Percentiles rank a stretch among this genome's conserved stretches.
Evolutionary conservation across 495 filamentous ascomycete genomes (phyloP).

Genomic region (Daldinia grandis): DNA sequence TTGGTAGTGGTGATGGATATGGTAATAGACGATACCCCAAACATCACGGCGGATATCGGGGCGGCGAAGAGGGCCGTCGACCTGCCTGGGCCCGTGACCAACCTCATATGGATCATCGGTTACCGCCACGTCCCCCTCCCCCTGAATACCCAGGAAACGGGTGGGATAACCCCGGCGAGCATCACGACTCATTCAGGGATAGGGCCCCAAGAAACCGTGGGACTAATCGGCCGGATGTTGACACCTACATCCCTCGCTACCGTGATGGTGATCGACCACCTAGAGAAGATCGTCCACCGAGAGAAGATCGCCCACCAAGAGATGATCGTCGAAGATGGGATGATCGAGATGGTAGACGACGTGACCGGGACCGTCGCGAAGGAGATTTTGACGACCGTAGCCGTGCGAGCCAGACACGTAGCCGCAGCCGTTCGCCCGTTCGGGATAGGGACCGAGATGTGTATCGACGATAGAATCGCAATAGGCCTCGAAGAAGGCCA

Average conservation of each 20-base stretch:
- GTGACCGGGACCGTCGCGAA: constrained; percentile 50
- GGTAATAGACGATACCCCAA: constrained; percentile 53
- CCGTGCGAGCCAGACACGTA: constrained; percentile 57
- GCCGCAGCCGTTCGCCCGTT: constrained; percentile 59
- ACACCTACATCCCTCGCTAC: constrained; percentile 71
- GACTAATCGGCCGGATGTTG: constrained; percentile 55
- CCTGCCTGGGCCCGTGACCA: constrained; percentile 53
- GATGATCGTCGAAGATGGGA: constrained; percentile 59
- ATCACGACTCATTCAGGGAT: constrained; percentile 49
- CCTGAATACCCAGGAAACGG: constrained; percentile 50
- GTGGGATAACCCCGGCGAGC: constrained; percentile 50
- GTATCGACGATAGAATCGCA: constrained; percentile 52
- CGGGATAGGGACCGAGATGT: constrained; percentile 55
- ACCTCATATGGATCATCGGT: constrained; percentile 54
- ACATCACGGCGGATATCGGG: constrained; percentile 46
- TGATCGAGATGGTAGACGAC: constrained; percentile 51
- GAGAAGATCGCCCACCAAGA: constrained; percentile 46
- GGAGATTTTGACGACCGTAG: constrained; percentile 59
- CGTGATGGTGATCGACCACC: constrained; percentile 37
- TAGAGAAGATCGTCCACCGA: constrained; percentile 44
- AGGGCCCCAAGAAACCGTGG: constrained; percentile 47
- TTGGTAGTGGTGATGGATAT: constrained; percentile 57
- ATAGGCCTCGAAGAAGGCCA: neutral
- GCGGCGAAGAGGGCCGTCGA: constrained; percentile 53
- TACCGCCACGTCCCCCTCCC: constrained; percentile 57